Evolutionary conservation across 1,284 basidiomycete genomes (phyloP).

Genomic region (Lentinula novae-zelandiae): DNA sequence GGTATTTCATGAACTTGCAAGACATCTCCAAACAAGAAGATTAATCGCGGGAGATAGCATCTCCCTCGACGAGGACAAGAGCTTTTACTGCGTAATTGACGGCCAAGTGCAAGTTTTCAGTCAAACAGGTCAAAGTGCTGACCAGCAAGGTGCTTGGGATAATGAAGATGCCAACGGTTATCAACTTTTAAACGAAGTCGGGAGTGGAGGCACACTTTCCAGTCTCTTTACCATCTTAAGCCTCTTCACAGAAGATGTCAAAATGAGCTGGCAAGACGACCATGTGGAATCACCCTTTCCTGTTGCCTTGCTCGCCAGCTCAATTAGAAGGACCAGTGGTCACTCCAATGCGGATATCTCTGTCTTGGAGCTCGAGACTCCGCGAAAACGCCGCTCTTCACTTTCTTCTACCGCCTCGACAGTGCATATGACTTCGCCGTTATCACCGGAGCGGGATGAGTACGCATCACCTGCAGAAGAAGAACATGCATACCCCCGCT

Average conservation of each 20-base stretch:
- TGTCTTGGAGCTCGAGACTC: slow-evolving; percentile 39
- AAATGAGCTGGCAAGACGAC: slow-evolving; percentile 85
- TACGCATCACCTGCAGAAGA: slow-evolving; percentile 29
- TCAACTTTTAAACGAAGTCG: slow-evolving; percentile 91
- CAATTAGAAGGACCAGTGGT: slow-evolving; percentile 10
- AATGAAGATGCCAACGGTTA: slow-evolving; percentile 90
- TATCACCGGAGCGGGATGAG: slow-evolving; percentile 19
- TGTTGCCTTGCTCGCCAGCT: slow-evolving; percentile 16
- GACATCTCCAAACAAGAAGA: slow-evolving; percentile 88
- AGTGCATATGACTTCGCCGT: slow-evolving; percentile 39
- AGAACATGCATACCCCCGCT: slow-evolving; percentile 19
- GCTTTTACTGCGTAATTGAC: slow-evolving; percentile 95
- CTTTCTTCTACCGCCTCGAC: slow-evolving; percentile 66
- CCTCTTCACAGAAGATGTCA: slow-evolving; percentile 96
- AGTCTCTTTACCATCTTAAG: slow-evolving; percentile 95
- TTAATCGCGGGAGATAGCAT: slow-evolving; percentile 90
- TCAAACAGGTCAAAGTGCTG: slow-evolving; percentile 48
- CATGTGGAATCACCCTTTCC: slow-evolving; percentile 21
- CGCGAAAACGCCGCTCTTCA: slow-evolving; percentile 42
- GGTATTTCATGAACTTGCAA: slow-evolving; percentile 93
- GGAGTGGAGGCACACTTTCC: slow-evolving; percentile 91
- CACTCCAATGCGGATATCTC: slow-evolving; percentile 62
- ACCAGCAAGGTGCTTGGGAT: slow-evolving; percentile 64
- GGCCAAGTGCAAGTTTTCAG: slow-evolving; percentile 87
- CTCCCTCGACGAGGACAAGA: slow-evolving; percentile 88